Evolutionary conservation across 495 filamentous ascomycete genomes (phyloP), one percentile per base, ranked within the genome.

Genomic region (Pyronema omphalodes): DNA sequence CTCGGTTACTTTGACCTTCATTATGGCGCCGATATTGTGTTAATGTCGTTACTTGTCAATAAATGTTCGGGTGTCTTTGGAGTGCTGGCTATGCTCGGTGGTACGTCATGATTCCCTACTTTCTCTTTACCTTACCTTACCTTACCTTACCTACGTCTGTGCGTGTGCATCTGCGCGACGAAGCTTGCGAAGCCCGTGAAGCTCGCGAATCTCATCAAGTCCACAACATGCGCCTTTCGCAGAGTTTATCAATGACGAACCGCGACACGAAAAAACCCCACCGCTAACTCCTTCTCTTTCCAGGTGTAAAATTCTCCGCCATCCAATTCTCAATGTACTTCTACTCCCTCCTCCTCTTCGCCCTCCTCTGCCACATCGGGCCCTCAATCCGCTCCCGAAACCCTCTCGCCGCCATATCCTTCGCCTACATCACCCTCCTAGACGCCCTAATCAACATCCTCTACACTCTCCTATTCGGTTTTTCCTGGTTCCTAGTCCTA

Each of bases 61-160:
- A 93, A 93, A 69, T 74, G 83, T 57, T 85, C 84, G 53, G 86
- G 85, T 52, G 70, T 93, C 57, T 94, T 88, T 69, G 88, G 88
- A 61, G 73, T 94, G 51, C 82, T 94, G 55, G 86, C 88, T 47
- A 73, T 93, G 58, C 69, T 86, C 51, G 86, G 83, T n/a, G 84
- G 84, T 62, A 71, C 74, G 55, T 50, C 37, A 11, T 36, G 9
- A 29, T 14, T 45, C 23, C 12, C 37, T 48, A 47, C 61, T 74
- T 29, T 3, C 5, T 19, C 19, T 14, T n/a, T n/a, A n/a, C n/a
- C n/a, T n/a, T n/a, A n/a, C n/a, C n/a, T n/a, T n/a, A n/a, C n/a
- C n/a, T n/a, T n/a, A n/a, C n/a, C n/a, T n/a, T n/a, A n/a, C n/a
- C n/a, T 19, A 35, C 23, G 23, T 29, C 23, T 29, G 23, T 29